Evolutionary conservation across 2,329 filamentous ascomycete species (phyloP), one percentile per base, ranked within the genome.

Genomic region (Penicillium sp.): DNA sequence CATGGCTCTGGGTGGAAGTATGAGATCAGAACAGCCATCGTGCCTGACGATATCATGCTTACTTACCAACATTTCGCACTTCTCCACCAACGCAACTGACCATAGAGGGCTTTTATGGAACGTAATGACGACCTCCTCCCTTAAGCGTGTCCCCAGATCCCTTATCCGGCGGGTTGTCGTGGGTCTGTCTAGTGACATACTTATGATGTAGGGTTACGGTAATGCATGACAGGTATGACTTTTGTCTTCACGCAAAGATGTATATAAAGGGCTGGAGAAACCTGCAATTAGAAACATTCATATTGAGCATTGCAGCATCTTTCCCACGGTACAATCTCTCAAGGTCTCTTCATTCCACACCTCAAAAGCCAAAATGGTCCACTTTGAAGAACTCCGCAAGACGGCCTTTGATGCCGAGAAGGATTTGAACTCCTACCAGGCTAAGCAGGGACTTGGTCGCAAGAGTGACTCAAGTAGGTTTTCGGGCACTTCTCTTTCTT

Each of bases 381-480:
- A 58, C 18, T 52, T 53, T 39, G 59, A 66, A 37, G 54, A 63
- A 33, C 47, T 63, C 29, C 57, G 52, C 35, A 40, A 62, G 38
- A 64, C 69, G 25, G 51, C 48, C 24, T 50, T 56, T 48, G 50
- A 65, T 36, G 67, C 70, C 9, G 66, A 73, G 58, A 59, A 60
- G 40, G 67, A 73, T 40, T 66, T 73, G 27, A 72, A 71, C 55
- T 60, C 61, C 42, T 62, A 70, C 53, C 61, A 69, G 49, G 62
- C 65, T 24, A 73, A 72, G 53, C 67, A 68, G 46, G 66, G 68
- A 5, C 50, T 60, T 45, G 67, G 66, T n/a, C 58, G 49, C 6
- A 63, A 67, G 52, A 73, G 70, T 50, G 63, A 66, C 43, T 70
- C 69, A 18, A 63, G 70, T 74, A 67, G 13, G 61, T 55, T 18